Conservation (phyloP, 2,329 filamentous ascomycete genomes). For the Tolypocladium endophyticum region DNA sequence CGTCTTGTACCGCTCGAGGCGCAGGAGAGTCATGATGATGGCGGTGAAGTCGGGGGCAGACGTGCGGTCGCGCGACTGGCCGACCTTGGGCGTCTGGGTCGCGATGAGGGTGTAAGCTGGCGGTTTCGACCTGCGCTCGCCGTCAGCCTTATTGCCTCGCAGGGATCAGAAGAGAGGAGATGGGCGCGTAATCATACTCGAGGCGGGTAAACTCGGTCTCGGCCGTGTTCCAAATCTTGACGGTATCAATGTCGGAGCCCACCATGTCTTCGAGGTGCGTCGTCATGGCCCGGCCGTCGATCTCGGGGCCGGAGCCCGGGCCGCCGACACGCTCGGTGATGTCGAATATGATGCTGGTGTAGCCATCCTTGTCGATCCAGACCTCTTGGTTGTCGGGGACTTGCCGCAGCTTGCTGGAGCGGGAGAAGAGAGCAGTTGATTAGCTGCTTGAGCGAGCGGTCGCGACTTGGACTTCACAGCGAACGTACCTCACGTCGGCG, state of each 20-base stretch:
- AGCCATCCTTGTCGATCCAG: slow-evolving; percentile 73
- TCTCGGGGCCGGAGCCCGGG: slow-evolving; percentile 41
- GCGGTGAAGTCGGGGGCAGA: slow-evolving; percentile 55
- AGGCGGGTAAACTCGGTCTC: slow-evolving; percentile 48
- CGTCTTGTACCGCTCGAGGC: slow-evolving; percentile 63
- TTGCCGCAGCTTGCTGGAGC: slow-evolving; percentile 55
- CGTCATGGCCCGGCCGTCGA: slow-evolving; percentile 60
- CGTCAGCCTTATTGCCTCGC: background rate
- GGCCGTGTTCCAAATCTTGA: slow-evolving; percentile 58
- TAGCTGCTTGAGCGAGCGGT: slow-evolving; percentile 1
- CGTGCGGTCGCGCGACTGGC: slow-evolving; percentile 20
- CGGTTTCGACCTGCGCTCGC: slow-evolving; percentile 24
- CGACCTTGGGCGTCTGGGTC: slow-evolving; percentile 39
- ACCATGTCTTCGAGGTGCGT: slow-evolving; percentile 61
- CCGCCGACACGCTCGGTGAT: slow-evolving; percentile 70
- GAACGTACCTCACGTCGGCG: slow-evolving; percentile 58
- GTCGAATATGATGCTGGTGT: slow-evolving; percentile 82
- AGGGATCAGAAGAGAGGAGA: slow-evolving; percentile 12
- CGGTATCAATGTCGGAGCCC: slow-evolving; percentile 49
- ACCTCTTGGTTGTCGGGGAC: slow-evolving; percentile 87
- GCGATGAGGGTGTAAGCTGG: slow-evolving; percentile 63
- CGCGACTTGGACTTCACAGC: background rate
- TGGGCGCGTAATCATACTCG: slow-evolving; percentile 26
- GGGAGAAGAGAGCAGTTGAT: background rate
- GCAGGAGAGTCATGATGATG: slow-evolving; percentile 66